phyloP scores from a whole-genome alignment of 2,329 filamentous ascomycete species.

The Aspergillus hiratsukae region DNA sequence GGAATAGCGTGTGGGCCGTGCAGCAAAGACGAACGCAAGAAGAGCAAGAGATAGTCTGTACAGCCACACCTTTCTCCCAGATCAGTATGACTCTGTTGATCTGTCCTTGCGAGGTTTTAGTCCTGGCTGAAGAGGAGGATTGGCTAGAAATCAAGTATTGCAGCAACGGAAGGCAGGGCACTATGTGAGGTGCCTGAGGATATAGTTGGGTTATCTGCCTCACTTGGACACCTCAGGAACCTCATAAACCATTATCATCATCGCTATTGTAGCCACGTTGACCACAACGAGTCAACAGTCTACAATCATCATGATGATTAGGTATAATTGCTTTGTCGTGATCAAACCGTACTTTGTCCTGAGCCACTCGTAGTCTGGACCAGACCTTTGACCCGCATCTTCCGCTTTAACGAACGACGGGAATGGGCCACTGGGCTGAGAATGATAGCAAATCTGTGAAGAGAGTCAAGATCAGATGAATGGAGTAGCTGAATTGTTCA shows the following conservation, averaged over 20 bases:
- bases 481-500: neutral
- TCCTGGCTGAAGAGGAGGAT: neutral
- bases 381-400: constrained; percentile 7
- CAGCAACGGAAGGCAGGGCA: neutral
- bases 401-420: neutral
- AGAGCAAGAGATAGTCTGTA: neutral
- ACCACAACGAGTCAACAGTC: too few relatives aligned
- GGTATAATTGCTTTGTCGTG: neutral
- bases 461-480: neutral
- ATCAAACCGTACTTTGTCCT: neutral
- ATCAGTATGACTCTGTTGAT: neutral
- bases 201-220: neutral
- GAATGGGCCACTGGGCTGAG: neutral
- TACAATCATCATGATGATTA: neutral
- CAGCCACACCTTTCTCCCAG: neutral
- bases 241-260: neutral
- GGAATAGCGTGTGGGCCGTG: constrained; percentile 13
- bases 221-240: neutral
- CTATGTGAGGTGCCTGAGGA: neutral
- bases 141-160: neutral
- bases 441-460: neutral
- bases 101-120: neutral
- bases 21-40: constrained; percentile 12
- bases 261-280: neutral
- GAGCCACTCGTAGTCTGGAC: constrained; percentile 1